phyloP scores from a whole-genome alignment of 2,329 filamentous ascomycete genomes.

The Xylaria digitata region DNA sequence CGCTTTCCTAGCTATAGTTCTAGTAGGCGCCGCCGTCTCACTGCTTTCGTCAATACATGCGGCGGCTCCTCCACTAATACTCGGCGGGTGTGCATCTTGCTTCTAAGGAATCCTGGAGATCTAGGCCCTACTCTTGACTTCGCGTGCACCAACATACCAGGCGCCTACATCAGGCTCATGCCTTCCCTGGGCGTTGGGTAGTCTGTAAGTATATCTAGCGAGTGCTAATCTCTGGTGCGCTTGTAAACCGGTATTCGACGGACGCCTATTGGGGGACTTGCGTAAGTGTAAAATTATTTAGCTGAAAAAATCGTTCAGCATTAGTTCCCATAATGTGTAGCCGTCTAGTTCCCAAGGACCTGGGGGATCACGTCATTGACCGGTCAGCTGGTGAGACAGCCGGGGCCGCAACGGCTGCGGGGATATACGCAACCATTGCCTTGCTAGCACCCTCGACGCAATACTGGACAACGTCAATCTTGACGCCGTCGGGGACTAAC shows the following conservation, averaged over 20 bases:
- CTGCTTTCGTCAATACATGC: neutral
- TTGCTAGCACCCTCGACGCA: conserved; percentile 93
- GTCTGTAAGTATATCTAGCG: neutral
- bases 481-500: conserved; percentile 59
- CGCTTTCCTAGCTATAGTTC: no score
- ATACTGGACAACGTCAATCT: conserved; percentile 85
- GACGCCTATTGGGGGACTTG: no score
- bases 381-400: conserved; percentile 5
- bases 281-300: neutral
- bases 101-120: neutral
- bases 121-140: neutral
- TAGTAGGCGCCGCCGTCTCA: no score
- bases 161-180: neutral
- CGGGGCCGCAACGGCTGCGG: conserved; percentile 45
- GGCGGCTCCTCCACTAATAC: neutral
- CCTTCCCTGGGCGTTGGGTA: neutral
- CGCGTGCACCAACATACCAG: neutral
- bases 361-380: conserved; percentile 18
- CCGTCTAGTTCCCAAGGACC: neutral
- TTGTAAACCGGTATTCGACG: neutral
- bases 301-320: neutral
- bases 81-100: neutral
- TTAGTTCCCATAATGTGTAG: neutral
- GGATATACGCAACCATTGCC: conserved; percentile 74
- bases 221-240: neutral